phyloP scores from a whole-genome alignment of 768 basidiomycete genomes.

The Rhodotorula babjevae region DNA sequence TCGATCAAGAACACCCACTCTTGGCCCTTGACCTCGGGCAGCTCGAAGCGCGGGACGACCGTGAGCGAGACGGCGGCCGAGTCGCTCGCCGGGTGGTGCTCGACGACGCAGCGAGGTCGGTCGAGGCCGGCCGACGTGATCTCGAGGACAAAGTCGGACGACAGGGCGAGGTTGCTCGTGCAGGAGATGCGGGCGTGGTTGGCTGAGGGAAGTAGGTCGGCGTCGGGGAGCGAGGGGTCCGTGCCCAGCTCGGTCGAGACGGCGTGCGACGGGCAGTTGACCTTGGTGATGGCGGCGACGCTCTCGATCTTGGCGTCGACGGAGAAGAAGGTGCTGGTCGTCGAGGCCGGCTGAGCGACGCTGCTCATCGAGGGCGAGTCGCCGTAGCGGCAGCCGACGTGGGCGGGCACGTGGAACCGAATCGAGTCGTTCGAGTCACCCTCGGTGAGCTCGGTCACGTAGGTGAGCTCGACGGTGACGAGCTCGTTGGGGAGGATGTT shows the following conservation, averaged over 20 bases:
- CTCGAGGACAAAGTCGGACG: conserved; percentile 56
- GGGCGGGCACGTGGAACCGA: conserved; percentile 57
- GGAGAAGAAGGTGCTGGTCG: conserved; percentile 41
- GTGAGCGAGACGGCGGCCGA: conserved; percentile 54
- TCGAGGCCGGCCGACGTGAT: conserved; percentile 56
- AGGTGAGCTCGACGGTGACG: conserved; percentile 47
- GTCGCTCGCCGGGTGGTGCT: conserved; percentile 45
- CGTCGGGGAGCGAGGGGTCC: conserved; percentile 6
- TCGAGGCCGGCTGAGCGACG: conserved; percentile 40
- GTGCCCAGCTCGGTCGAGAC: conserved; percentile 26
- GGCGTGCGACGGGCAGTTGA: conserved; percentile 38
- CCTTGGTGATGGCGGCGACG: conserved; percentile 25
- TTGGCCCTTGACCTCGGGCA: conserved; percentile 47
- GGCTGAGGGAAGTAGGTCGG: conserved; percentile 51
- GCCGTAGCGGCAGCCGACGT: conserved; percentile 58
- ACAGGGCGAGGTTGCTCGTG: conserved; percentile 31
- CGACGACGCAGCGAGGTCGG: conserved; percentile 56
- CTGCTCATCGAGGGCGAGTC: conserved; percentile 49
- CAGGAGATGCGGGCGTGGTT: conserved; percentile 45
- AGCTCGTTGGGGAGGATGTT: conserved; percentile 14
- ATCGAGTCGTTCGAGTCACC: conserved; percentile 54
- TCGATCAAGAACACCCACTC: conserved; percentile 64
- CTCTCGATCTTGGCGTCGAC: conserved; percentile 29
- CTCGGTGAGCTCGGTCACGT: conserved; percentile 56
- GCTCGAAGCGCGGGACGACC: conserved; percentile 55